Base-by-base conservation (phyloP, 345 rosid species). In the Citrus cavaleriei region DNA sequence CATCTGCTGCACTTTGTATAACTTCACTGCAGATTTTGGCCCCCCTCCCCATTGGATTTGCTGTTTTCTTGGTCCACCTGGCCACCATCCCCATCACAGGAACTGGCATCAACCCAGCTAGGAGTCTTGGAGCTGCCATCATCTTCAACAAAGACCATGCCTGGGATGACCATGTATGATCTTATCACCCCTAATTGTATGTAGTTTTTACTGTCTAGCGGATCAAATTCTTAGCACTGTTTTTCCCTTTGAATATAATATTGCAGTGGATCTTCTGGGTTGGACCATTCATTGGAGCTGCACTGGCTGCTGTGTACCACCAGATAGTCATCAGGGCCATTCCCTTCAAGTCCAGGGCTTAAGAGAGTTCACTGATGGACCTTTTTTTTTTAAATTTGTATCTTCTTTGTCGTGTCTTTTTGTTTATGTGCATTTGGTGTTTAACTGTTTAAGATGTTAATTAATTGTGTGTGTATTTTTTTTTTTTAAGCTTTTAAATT, bases 221-320 rank as follows among this genome's bases (percentile, higher is more conserved):
- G 27, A 55, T 40, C 6, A 14, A 3, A 34, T 34, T 66, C 67
- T 25, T 63, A 63, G 25, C 4, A 4, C 12, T 19, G 12, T 10
- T 4, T 68, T 18, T 68, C 8, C 4, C 40, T 37, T 12, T n/a
- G 25, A 25, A 8, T 60, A 10, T 67, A 24, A 46, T 6, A 4
- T 71, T 77, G 60, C 86, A 91, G 91, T 91, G 95, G 95, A 83
- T 91, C 75, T 91, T 91, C 89, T 91, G 95, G 95, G 90, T 90
- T 14, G 95, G 93, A 62, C 95, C 95, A 38, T 88, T 90, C 88
- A 81, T 88, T 49, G 93, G 95, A 79, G 93, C 95, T 84, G 92
- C 90, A 10, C 91, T 91, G 75, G 95, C 95, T 83, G 93, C 95
- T 74, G 21, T 85, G 58, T 91, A 91, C 89, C 93, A 91, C 83